Base-by-base conservation (phyloP, 1,284 basidiomycete genomes). In the Cutaneotrichosporon cavernicola region DNA sequence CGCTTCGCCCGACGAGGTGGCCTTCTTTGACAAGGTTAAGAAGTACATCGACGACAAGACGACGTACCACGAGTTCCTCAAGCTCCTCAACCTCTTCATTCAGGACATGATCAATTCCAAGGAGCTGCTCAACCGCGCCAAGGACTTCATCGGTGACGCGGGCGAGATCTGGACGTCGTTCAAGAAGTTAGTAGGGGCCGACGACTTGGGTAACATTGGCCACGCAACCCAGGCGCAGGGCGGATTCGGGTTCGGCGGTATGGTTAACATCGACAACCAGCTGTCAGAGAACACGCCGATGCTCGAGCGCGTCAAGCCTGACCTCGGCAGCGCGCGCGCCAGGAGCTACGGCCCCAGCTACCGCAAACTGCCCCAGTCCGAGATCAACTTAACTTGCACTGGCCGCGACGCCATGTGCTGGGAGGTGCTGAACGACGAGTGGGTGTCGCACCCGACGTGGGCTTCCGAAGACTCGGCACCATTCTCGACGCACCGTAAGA, bases 381-480 rank as follows among this genome's bases (percentile, higher is more conserved):
- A 98, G 82, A 87, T 91, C 73, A 87, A 88, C 62, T 81, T 97
- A 34, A 90, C 92, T 57, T 99, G 97, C 80, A 97, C 94, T 4
- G 95, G 92, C 8, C 89, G 97, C 46, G 95, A 98, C 75, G 88
- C 93, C 69, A 89, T 98, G 70, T 97, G 92, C 79, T 92, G 94
- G 81, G 95, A 93, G 56, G 94, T 99, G 21, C 86, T 99, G 62
- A 99, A 97, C 76, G 93, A 97, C 74, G 86, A 89, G 70, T 97
- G 93, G 92, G 92, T 98, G 31, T 97, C 94, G 22, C 94, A 99
- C 79, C 96, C 96, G 1, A 96, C 92, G 0, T 97, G 93, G 92
- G 92, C 92, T 21, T 89, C 90, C 26, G 97, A 96, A 66, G 97
- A 98, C 73, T 92, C 97, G 71, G 87, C 91, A 1, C 92, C 91